Base-by-base conservation (phyloP, 2,329 filamentous ascomycete species). In the Alternaria brassicicola region DNA sequence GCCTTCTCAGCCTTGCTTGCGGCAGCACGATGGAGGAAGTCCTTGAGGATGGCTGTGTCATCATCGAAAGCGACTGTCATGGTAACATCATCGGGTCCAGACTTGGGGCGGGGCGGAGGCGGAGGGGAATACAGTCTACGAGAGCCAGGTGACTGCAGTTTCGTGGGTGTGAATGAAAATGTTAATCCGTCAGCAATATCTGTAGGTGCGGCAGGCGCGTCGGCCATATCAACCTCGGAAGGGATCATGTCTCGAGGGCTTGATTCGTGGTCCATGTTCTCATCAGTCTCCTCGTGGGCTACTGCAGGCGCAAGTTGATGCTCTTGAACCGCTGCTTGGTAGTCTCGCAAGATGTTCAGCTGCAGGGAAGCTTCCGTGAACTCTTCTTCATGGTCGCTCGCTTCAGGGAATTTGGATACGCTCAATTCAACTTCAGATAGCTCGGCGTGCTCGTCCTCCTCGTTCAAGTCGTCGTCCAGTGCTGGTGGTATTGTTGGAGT, bases 21-120 rank as follows among this genome's bases (percentile, higher is more conserved):
- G n/a, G 78, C 80, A n/a, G 80, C 80, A 8, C 81, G 79, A 17
- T 72, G 80, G 39, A 84, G 75, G 61, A 83, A 84, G 33, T 81
- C 80, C 58, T 81, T 81, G 5, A 84, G 70, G 15, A 82, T 67
- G 1, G 80, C 81, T 7, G 81, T 83, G 58, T 83, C 81, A 53
- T 82, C 80, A 36, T 79, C 70, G 61, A 83, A 46, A 66, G 76
- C 59, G 55, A 78, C 64, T 19, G 71, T 72, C 64, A 68, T 70
- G 0, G 71, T 73, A 6, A 56, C 56, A 48, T 76, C 73, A 7
- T 77, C 74, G n/a, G 61, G 59, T 17, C 61, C 62, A 31, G 63
- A 54, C 10, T 69, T 63, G 10, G 56, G 39, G 10, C 57, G 61
- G n/a, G 66, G 65, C n/a, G 72, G 71, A 13, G 72, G 70, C 23